Percentiles rank a stretch among this genome's conserved stretches.
These are phyloP conservation scores for Akebia trifoliata DNA, from an alignment of 164 flowering plant genomes.

Conservation along the genomic window DNA sequence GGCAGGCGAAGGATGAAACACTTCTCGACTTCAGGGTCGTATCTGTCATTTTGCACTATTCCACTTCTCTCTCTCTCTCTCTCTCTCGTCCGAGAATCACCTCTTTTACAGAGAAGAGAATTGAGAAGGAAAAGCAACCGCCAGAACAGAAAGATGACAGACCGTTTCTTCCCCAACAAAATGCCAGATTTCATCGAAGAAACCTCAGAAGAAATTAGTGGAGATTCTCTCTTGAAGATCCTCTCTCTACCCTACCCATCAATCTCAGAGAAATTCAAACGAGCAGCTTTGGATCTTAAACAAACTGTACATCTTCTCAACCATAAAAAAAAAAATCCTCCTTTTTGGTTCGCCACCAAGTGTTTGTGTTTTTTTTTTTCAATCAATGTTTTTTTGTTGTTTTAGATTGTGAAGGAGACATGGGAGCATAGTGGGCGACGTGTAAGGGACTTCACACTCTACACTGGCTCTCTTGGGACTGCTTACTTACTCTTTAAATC, in stretches of 20 bases:
- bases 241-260: conserved; percentile 45
- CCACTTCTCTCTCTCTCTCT: too few species aligned
- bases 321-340: not conserved
- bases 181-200: conserved; percentile 45
- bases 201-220: conserved; percentile 4
- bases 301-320: conserved; percentile 31
- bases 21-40: too few species aligned
- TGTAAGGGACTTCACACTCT: conserved; percentile 43
- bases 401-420: conserved; percentile 50
- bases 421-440: conserved; percentile 32
- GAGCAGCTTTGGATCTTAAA: conserved; percentile 50
- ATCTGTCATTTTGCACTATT: too few species aligned
- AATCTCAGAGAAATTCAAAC: conserved; percentile 33
- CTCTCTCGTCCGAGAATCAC: too few species aligned
- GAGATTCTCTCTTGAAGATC: conserved; percentile 45
- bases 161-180: conserved; percentile 60
- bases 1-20: too few species aligned
- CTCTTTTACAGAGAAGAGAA: too few species aligned
- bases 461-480: conserved; percentile 55
- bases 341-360: not conserved
- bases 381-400: conserved; percentile 10
- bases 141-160: conserved; percentile 40
- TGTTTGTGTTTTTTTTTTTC: too few species aligned
- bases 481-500: conserved; percentile 48
- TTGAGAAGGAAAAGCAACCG: too few species aligned